Evolutionary conservation across 495 filamentous ascomycete genomes (phyloP).

Genomic region (Zalerion maritima): DNA sequence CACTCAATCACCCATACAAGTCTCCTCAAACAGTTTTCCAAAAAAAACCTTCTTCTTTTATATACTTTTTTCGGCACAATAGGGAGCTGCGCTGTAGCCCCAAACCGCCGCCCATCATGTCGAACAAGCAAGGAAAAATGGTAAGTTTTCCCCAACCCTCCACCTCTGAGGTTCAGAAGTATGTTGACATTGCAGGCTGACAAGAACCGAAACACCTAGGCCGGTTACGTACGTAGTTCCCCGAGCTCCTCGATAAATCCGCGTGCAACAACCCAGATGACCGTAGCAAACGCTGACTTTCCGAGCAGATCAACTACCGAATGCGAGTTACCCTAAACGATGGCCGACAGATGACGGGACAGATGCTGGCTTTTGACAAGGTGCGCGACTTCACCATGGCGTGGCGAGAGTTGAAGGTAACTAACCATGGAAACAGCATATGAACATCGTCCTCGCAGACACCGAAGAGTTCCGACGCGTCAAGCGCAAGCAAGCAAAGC

Average conservation of each 20-base stretch:
- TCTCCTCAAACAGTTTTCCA: too few relatives aligned
- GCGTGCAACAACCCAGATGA: conserved; percentile 1
- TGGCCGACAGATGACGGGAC: conserved; percentile 89
- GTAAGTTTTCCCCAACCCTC: conserved; percentile 45
- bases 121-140: conserved; percentile 98
- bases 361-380: conserved; percentile 97
- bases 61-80: conserved; percentile 42
- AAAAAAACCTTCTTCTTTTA: too few relatives aligned
- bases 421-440: conserved; percentile 50
- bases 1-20: too few relatives aligned
- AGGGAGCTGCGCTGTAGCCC: conserved; percentile 52
- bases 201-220: conserved; percentile 44
- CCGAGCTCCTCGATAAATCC: conserved; percentile 4
- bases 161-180: conserved; percentile 24
- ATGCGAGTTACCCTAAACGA: conserved; percentile 96
- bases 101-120: conserved; percentile 52
- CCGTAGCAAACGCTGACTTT: conserved; percentile 18
- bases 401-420: neutral
- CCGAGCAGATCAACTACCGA: conserved; percentile 82
- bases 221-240: conserved; percentile 74
- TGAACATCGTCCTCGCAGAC: conserved; percentile 98
- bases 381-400: conserved; percentile 26
- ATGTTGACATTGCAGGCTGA: conserved; percentile 64
- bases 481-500: conserved; percentile 74
- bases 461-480: conserved; percentile 97